Percentiles rank a stretch among this genome's conserved stretches.
These are phyloP conservation scores for Cucurbita ficifolia DNA, from an alignment of 306 rosid genomes.

Conservation along the genomic window DNA sequence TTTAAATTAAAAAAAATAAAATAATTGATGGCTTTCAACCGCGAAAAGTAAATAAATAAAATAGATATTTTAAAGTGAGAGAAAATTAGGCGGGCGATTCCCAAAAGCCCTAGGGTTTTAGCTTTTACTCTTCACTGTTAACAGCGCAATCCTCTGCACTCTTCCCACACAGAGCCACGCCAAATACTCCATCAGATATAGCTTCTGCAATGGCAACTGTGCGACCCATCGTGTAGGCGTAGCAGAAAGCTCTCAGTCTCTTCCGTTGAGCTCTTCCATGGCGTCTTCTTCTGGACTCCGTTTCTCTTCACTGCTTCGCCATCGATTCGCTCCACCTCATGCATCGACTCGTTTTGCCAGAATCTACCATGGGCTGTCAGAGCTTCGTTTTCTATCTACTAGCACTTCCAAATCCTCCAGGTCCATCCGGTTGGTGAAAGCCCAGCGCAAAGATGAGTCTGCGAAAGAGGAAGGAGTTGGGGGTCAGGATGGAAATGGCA, in stretches of 20 bases:
- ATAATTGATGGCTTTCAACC: neutral
- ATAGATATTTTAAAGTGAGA: neutral
- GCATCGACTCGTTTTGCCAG: constrained; percentile 13
- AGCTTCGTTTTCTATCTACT: constrained; percentile 47
- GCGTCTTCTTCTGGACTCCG: constrained; percentile 52
- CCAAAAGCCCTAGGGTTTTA: constrained; percentile 15
- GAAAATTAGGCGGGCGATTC: constrained; percentile 30
- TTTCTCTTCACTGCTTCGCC: constrained; percentile 38
- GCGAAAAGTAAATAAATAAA: neutral
- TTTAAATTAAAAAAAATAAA: too few relatives aligned
- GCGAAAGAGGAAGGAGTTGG: constrained; percentile 2
- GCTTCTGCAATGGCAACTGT: neutral
- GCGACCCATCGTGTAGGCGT: constrained; percentile 10
- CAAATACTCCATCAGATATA: neutral
- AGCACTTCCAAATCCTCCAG: neutral
- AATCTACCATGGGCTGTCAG: constrained; percentile 19
- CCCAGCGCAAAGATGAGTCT: constrained; percentile 23
- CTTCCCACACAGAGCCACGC: neutral
- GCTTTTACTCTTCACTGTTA: neutral
- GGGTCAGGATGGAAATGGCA: constrained; percentile 38
- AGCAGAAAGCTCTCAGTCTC: neutral
- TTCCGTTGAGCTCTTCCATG: constrained; percentile 25
- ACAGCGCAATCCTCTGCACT: neutral
- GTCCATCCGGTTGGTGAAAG: constrained; percentile 2
- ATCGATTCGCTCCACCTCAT: constrained; percentile 17